Percentiles rank a stretch among this genome's conserved stretches.
Conservation (phyloP, 208 protist species). For the Herpetomonas samuelpessoai region DNA sequence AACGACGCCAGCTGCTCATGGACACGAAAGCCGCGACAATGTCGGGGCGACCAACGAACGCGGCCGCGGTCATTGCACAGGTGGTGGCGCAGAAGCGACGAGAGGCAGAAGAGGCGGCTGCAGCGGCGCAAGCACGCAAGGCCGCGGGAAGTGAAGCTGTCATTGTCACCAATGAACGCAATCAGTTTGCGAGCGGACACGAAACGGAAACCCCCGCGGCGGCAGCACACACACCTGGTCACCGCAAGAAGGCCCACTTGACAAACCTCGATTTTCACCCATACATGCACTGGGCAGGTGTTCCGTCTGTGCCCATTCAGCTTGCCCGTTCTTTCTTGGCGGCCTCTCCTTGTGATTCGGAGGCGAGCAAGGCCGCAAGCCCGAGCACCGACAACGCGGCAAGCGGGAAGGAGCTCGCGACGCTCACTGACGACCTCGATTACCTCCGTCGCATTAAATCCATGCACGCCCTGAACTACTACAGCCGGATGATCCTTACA, state of each 20-base stretch:
- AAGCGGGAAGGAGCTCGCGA: conserved; percentile 22
- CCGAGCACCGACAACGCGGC: conserved; percentile 1
- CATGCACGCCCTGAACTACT: conserved; percentile 76
- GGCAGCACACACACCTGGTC: no score
- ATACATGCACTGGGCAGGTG: conserved; percentile 10
- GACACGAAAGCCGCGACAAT: conserved; percentile 37
- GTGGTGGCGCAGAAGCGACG: conserved; percentile 1
- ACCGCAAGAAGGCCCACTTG: neutral
- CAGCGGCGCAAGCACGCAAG: conserved; percentile 10
- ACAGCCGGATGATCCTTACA: conserved; percentile 69
- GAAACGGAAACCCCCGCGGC: no score
- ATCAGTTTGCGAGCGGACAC: neutral
- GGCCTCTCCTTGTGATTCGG: no score
- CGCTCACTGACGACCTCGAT: conserved; percentile 48
- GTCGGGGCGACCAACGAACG: conserved; percentile 39
- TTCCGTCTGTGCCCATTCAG: conserved; percentile 3
- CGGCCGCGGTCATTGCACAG: conserved; percentile 27
- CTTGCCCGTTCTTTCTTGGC: conserved; percentile 1
- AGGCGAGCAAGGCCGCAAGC: neutral
- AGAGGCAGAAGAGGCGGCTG: neutral
- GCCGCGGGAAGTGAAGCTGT: neutral
- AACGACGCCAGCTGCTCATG: conserved; percentile 54
- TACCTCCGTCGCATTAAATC: conserved; percentile 54
- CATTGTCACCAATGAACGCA: neutral
- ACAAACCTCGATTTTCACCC: neutral